Conservation (phyloP, 176 grass and related monocot genomes). For the Olyra latifolia region DNA sequence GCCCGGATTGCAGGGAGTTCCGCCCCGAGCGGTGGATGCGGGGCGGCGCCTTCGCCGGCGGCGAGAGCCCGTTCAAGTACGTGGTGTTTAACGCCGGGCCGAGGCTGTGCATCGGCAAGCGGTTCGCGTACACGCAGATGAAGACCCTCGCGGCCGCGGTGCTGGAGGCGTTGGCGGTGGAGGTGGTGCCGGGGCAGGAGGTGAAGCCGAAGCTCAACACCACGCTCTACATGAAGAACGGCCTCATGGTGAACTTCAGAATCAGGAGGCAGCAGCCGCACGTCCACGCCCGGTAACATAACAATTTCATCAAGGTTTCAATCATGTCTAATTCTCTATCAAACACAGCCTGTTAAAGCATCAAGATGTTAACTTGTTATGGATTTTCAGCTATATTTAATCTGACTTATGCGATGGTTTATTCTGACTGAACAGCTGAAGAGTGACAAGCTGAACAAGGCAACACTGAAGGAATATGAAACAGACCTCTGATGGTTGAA, state of each 20-base stretch:
- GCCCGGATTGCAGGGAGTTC: constrained; percentile 60
- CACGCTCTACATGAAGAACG: constrained; percentile 82
- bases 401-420: not conserved
- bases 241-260: constrained; percentile 59
- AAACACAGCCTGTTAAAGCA: not conserved
- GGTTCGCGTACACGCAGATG: constrained; percentile 92
- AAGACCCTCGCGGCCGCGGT: constrained; percentile 69
- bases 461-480: not conserved
- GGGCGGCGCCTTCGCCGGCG: constrained; percentile 39
- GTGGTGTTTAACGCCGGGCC: constrained; percentile 88
- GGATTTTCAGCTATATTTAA: not conserved
- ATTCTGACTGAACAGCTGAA: constrained; percentile 9
- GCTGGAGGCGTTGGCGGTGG: constrained; percentile 57
- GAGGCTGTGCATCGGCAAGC: constrained; percentile 81
- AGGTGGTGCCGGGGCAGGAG: constrained; percentile 54
- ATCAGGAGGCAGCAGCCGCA: constrained; percentile 26
- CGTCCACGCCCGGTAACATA: not conserved
- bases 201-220: constrained; percentile 78
- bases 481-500: not conserved
- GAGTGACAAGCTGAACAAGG: not conserved
- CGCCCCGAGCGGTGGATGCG: constrained; percentile 67
- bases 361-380: not conserved
- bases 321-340: not conserved
- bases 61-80: constrained; percentile 81
- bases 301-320: constrained; percentile 3